Evolutionary conservation across 352 stramenopile genomes (phyloP), one percentile per base, ranked within the genome.

Genomic region (Phytophthora syringae): DNA sequence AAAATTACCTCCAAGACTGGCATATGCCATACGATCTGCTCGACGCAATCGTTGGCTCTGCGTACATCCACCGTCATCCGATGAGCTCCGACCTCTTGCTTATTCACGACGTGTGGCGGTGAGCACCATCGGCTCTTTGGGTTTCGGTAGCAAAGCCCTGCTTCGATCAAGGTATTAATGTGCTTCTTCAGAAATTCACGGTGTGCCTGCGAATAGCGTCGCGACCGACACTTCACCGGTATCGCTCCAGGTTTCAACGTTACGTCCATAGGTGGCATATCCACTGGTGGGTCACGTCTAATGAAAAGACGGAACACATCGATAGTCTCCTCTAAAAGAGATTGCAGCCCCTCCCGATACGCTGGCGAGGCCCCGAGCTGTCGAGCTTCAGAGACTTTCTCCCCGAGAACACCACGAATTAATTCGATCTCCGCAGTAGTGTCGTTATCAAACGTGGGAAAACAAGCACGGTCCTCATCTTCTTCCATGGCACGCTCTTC

Each of bases 201-300:
- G 21, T 68, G 60, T 3, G 21, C 20, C 15, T 13, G 25, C 0
- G 36, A 58, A 6, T 63, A 58, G 11, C 52, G 24, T 3, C 60
- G 36, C 5, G 60, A 42, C 13, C 16, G 20, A 11, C 60, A 68
- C 27, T 22, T 25, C 2, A 57, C 25, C 0, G 52, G 60, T 16
- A 22, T 15, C 20, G 60, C 44, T 5, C 52, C 52, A 5, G 27
- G 9, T 32, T 32, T 32, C 9, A 32, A 32, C 5, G 27, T 58
- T 0, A 63, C 20, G 24, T 63, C 36, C 60, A 68, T 63, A 0
- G 52, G 52, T 16, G 36, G 43, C 60, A 68, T 68, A 7, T 63
- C 44, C n/a, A 69, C 60, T 0, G 52, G 52, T 2, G 52, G 52
- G 18, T 69, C 60, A 2, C 45, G 20, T 9, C 60, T 36, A 7